These are phyloP conservation scores for Colletotrichum sp. DNA, from an alignment of 2,329 filamentous ascomycete species.

Conservation along the genomic window DNA sequence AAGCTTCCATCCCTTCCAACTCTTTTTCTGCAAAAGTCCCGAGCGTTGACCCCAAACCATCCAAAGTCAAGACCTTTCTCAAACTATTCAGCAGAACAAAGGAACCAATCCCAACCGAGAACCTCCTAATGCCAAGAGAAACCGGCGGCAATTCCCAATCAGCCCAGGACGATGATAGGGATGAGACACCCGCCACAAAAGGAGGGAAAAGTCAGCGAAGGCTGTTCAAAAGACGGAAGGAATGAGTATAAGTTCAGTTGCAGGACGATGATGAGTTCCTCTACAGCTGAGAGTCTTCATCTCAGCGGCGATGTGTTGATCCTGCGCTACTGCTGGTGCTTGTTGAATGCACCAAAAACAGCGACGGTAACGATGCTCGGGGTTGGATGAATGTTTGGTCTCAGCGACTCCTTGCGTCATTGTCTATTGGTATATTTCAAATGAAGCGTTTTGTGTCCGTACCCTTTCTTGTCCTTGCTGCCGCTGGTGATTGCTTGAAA, in stretches of 20 bases:
- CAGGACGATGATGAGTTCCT: not conserved
- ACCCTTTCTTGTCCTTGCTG: not conserved
- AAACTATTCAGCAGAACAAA: not conserved
- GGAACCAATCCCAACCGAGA: not conserved
- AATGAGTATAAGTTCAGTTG: not conserved
- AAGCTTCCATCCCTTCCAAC: no score
- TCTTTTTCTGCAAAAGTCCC: no score
- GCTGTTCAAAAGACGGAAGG: not conserved
- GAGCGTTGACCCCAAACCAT: not conserved
- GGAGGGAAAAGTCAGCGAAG: not conserved
- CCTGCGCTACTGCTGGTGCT: not conserved
- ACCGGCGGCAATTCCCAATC: not conserved
- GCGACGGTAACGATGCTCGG: not conserved
- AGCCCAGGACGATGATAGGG: not conserved
- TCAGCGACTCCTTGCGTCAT: not conserved
- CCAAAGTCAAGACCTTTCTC: not conserved
- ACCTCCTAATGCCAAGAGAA: not conserved
- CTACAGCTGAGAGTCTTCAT: not conserved
- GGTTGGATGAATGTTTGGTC: not conserved
- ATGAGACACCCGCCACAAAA: not conserved
- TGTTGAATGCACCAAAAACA: not conserved
- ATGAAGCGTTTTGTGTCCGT: not conserved
- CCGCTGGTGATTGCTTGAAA: not conserved
- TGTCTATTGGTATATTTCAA: not conserved
- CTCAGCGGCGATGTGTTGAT: not conserved